A percentile compares a stretch with the other conserved stretches of the same genome.
Conservation (phyloP, 176 grass and related monocot species). For the Rhynchospora tenuis region DNA sequence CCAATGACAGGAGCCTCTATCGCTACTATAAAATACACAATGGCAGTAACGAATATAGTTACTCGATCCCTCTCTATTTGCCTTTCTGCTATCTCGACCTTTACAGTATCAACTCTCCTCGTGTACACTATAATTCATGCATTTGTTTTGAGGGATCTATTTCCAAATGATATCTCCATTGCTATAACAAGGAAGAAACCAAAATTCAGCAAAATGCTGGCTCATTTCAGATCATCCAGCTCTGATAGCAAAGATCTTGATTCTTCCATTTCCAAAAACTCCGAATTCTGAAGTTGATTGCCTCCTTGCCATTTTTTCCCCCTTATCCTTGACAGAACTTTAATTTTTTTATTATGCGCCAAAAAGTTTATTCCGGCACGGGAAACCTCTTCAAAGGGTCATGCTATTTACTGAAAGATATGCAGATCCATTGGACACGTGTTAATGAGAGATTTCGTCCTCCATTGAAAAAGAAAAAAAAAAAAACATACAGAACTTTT, state of each 20-base stretch:
- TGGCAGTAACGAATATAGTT: constrained; percentile 58
- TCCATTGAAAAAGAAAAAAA: neutral
- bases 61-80: constrained; percentile 51
- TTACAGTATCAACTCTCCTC: constrained; percentile 66
- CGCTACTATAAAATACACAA: constrained; percentile 73
- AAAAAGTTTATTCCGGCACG: neutral
- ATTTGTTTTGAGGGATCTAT: constrained; percentile 76
- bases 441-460: neutral
- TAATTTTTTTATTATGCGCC: neutral
- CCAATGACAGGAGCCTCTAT: constrained; percentile 74
- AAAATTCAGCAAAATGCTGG: constrained; percentile 73
- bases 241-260: constrained; percentile 63
- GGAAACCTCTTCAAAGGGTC: neutral
- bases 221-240: constrained; percentile 60
- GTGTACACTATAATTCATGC: constrained; percentile 72
- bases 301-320: neutral
- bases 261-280: constrained; percentile 35
- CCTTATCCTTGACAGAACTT: neutral
- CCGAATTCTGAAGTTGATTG: neutral
- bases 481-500: neutral
- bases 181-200: constrained; percentile 66
- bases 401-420: neutral
- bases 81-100: constrained; percentile 64
- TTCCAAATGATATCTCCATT: constrained; percentile 96
- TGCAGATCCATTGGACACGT: neutral